Evolutionary conservation across 192 early-diverging fungal genomes (phyloP).

Genomic region (Entomortierella lignicola): DNA sequence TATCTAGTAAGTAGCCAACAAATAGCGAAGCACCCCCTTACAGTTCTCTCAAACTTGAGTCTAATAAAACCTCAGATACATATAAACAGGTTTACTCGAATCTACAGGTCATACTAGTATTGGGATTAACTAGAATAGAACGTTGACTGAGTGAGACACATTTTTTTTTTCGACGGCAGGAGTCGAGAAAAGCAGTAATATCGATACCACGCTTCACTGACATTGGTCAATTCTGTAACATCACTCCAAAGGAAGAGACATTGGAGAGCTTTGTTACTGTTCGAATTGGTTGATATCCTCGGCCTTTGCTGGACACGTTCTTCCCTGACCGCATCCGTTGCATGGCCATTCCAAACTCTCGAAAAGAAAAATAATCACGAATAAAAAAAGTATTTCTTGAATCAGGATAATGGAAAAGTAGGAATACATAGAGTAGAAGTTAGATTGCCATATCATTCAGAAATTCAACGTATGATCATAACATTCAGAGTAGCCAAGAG

Average conservation of each 20-base stretch:
- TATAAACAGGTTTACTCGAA: background rate
- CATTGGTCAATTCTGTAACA: background rate
- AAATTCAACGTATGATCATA: too few relatives aligned
- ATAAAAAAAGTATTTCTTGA: too few relatives aligned
- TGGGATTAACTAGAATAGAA: slow-evolving; percentile 12
- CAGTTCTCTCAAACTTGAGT: background rate
- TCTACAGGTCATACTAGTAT: background rate
- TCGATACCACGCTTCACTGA: background rate
- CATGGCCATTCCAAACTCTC: too few relatives aligned
- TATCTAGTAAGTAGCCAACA: background rate
- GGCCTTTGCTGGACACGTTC: background rate
- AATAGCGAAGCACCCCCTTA: slow-evolving; percentile 17
- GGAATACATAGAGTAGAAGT: too few relatives aligned
- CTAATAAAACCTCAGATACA: background rate
- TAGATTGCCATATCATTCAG: too few relatives aligned
- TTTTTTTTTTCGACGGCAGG: background rate
- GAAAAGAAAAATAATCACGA: too few relatives aligned
- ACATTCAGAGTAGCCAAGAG: too few relatives aligned
- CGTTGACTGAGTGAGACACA: slow-evolving; percentile 9
- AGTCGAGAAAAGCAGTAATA: background rate
- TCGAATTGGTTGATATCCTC: background rate
- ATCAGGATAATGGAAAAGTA: too few relatives aligned
- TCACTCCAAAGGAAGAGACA: background rate
- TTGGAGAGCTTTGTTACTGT: background rate
- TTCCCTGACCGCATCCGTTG: background rate